phyloP scores from a whole-genome alignment of 73 alveolate species.

The Paramecium octaurelia region DNA sequence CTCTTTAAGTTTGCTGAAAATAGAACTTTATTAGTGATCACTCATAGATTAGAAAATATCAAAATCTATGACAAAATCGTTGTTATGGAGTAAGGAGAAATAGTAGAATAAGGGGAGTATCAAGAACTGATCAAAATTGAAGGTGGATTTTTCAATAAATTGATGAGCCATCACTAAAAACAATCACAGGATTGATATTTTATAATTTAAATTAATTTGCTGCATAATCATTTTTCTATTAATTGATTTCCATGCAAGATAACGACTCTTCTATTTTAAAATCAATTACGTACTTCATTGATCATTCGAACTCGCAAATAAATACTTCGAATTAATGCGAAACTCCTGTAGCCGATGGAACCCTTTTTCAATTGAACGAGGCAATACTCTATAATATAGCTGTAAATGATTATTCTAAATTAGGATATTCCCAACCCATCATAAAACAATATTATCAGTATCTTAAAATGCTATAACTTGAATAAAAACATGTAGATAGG shows the following conservation, averaged over 20 bases:
- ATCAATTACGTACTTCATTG: too few species aligned
- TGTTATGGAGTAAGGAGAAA: slow-evolving; percentile 68
- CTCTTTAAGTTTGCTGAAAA: slow-evolving; percentile 57
- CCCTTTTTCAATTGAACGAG: too few species aligned
- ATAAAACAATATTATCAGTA: background rate
- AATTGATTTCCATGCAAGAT: too few species aligned
- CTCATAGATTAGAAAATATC: slow-evolving; percentile 75
- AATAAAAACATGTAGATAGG: background rate
- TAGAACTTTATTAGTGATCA: slow-evolving; percentile 68
- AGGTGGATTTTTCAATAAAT: slow-evolving; percentile 39
- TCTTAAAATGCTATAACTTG: too few species aligned
- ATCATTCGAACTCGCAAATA: too few species aligned
- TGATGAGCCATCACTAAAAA: background rate
- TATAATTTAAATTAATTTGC: background rate
- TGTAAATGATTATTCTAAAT: background rate
- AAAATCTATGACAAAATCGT: slow-evolving; percentile 66
- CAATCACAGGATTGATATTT: background rate
- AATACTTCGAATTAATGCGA: too few species aligned
- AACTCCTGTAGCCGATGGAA: too few species aligned
- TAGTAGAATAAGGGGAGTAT: slow-evolving; percentile 70
- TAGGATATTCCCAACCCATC: background rate
- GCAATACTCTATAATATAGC: background rate
- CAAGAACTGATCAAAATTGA: slow-evolving; percentile 55
- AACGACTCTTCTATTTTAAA: too few species aligned
- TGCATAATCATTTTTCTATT: background rate